Percentiles rank a stretch among this genome's conserved stretches.
phyloP scores from a whole-genome alignment of 176 grass and related monocot species.

The Oryza glumipatula region DNA sequence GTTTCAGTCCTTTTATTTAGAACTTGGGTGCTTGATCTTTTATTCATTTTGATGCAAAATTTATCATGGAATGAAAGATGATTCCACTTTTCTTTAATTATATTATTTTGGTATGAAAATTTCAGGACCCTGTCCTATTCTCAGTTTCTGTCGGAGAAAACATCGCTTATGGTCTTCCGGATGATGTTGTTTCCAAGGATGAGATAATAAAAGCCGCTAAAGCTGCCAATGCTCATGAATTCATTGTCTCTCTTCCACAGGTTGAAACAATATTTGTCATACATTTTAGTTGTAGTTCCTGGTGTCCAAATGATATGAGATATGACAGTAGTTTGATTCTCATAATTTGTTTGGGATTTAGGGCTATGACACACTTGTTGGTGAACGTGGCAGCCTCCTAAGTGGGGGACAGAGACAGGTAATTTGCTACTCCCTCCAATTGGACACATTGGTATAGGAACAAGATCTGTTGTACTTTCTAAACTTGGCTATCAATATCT shows the following conservation, averaged over 20 bases:
- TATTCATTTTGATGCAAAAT: not conserved
- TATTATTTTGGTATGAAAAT: not conserved
- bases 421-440: constrained; percentile 20
- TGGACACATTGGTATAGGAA: not conserved
- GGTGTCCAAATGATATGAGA: not conserved
- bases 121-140: constrained; percentile 90
- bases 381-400: constrained; percentile 85
- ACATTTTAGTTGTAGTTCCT: not conserved
- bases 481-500: not conserved
- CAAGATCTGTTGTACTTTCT: not conserved
- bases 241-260: constrained; percentile 96
- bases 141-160: constrained; percentile 92
- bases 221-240: constrained; percentile 97
- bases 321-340: constrained; percentile 23
- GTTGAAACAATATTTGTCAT: constrained; percentile 31
- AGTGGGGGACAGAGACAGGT: constrained; percentile 99
- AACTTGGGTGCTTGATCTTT: not conserved
- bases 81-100: not conserved
- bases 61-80: not conserved
- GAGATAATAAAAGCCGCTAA: constrained; percentile 98
- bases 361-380: constrained; percentile 91
- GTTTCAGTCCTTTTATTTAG: not conserved
- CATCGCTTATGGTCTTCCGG: constrained; percentile 94
- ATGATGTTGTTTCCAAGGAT: constrained; percentile 91
- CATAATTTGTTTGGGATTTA: constrained; percentile 42